Base-by-base conservation (phyloP, 148 eudicot genomes). In the Silene latifolia region DNA sequence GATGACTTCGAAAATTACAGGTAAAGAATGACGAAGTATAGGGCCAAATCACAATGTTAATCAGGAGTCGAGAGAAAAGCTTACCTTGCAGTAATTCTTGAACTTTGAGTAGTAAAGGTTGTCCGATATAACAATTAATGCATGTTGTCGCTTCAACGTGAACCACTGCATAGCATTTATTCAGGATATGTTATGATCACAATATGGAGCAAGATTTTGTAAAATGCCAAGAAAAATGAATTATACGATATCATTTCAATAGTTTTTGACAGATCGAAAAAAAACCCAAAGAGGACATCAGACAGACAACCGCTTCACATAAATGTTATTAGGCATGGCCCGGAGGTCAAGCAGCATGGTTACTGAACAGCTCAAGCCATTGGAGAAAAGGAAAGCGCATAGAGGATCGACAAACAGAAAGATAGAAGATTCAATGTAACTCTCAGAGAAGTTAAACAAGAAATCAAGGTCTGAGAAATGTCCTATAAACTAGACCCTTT, bases 101-200 rank as follows among this genome's bases (percentile, higher is more conserved):
- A 95, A 95, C 83, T 89, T 90, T 35, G 87, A 62, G 77, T 95
- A 95, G 87, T 92, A 95, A 44, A 95, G 93, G 80, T 48, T 89
- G 76, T 95, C 99, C 69, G 99, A 93, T 78, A 86, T 83, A 35
- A 78, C 74, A 21, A 88, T 76, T 66, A 92, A 4, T 23, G 98
- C 98, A 77, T 95, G 99, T 69, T 95, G 92, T 74, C 99, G 89
- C 82, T 95, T 95, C 96, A 95, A 82, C 66, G 97, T 89, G 87
- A 95, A 92, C 99, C 99, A 95, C 99, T 95, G 93, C 77, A 81
- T 10, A 77, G 35, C 63, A 78, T 67, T 35, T 53, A 85, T 10
- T 66, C 2, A 74, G 46, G 39, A 62, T 58, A 66, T 15, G 20
- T 59, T 20, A 15, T n/a, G 24, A 19, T 44, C 20, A 14, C 48